Percentiles rank a stretch among this genome's conserved stretches.
Conservation (phyloP, 345 rosid genomes). For the Boechera retrofracta region DNA sequence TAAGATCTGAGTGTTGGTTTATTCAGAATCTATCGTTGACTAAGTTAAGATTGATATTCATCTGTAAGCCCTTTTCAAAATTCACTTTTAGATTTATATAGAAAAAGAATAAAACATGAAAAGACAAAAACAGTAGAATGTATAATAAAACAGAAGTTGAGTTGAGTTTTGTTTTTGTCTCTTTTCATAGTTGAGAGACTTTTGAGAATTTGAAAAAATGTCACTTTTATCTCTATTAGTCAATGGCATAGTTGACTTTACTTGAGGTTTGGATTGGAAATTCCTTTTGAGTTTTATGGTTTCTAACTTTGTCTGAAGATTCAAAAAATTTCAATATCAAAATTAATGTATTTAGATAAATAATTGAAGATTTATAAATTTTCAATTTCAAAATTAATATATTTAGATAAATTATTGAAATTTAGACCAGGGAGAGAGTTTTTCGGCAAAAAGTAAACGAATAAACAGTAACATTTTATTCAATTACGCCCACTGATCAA, state of each 20-base stretch:
- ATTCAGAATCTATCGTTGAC: slow-evolving; percentile 22
- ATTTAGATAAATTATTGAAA: too few relatives aligned
- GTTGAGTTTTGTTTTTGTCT: slow-evolving; percentile 28
- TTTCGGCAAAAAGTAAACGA: neutral
- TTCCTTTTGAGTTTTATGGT: neutral
- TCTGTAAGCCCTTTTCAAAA: neutral
- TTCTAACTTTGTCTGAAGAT: neutral
- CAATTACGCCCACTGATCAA: neutral
- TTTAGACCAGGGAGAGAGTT: too few relatives aligned
- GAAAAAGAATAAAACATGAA: slow-evolving; percentile 5
- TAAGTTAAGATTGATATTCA: slow-evolving; percentile 8
- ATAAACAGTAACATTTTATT: neutral
- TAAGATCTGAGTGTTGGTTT: slow-evolving; percentile 7
- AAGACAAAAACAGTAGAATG: slow-evolving; percentile 16
- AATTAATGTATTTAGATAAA: neutral
- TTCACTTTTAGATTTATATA: neutral
- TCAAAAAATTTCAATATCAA: neutral
- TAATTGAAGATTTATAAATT: neutral
- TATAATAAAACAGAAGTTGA: slow-evolving; percentile 24
- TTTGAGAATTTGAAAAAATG: neutral
- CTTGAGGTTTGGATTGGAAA: neutral
- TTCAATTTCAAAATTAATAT: too few relatives aligned
- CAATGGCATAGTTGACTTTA: slow-evolving; percentile 16
- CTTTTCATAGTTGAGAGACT: slow-evolving; percentile 7
- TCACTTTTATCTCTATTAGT: slow-evolving; percentile 17